phyloP scores from a whole-genome alignment of 1,139 yeast species.

The Suhomyces coccinellae region DNA sequence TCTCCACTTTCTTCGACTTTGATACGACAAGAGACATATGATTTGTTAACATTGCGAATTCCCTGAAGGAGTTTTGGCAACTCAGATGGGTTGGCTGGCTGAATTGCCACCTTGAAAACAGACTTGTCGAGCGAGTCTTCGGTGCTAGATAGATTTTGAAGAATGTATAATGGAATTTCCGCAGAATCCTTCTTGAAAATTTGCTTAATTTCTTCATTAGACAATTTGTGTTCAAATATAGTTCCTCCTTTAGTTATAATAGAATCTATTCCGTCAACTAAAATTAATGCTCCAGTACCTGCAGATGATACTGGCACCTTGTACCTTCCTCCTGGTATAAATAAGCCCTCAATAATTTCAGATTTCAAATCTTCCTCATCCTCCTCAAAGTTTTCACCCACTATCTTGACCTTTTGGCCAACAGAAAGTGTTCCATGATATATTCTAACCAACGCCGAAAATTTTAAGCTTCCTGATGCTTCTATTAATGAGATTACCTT shows the following conservation, averaged over 20 bases:
- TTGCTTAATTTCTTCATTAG: slow-evolving; percentile 3
- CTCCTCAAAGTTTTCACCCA: slow-evolving; percentile 55
- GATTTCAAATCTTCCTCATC: slow-evolving; percentile 56
- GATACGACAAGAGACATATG: slow-evolving; percentile 65
- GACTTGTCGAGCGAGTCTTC: slow-evolving; percentile 3
- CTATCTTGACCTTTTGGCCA: slow-evolving; percentile 51
- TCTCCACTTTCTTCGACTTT: slow-evolving; percentile 90
- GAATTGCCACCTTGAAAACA: slow-evolving; percentile 78
- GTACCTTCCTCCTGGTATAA: slow-evolving; percentile 73
- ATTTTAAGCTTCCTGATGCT: slow-evolving; percentile 45
- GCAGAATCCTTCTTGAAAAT: neutral
- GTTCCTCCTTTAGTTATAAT: slow-evolving; percentile 62
- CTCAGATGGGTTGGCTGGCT: slow-evolving; percentile 78
- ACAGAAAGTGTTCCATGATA: slow-evolving; percentile 56
- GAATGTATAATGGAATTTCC: slow-evolving; percentile 3
- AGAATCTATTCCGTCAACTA: slow-evolving; percentile 63
- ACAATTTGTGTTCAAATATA: slow-evolving; percentile 32
- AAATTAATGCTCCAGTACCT: slow-evolving; percentile 63
- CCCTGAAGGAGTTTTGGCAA: slow-evolving; percentile 72
- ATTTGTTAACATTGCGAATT: slow-evolving; percentile 57
- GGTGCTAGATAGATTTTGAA: neutral
- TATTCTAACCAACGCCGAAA: slow-evolving; percentile 61
- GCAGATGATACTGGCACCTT: slow-evolving; percentile 55
- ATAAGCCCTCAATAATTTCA: slow-evolving; percentile 49
- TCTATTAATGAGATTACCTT: slow-evolving; percentile 64